Percentiles rank a stretch among this genome's conserved stretches.
phyloP scores from a whole-genome alignment of 257 asterid genomes.

The Gentiana dahurica region DNA sequence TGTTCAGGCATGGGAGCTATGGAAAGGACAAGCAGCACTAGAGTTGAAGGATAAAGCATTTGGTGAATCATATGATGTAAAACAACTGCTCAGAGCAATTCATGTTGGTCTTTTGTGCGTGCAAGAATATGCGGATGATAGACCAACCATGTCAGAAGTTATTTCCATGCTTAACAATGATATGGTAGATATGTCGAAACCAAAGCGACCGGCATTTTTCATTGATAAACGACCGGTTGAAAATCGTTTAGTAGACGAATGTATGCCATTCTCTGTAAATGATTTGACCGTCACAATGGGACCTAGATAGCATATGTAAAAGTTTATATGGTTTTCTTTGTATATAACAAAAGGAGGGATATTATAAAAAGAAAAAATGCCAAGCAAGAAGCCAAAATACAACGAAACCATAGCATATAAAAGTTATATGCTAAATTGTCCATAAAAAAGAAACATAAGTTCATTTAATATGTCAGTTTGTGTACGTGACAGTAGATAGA shows the following conservation, averaged over 20 bases:
- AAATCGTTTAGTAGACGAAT: constrained; percentile 3
- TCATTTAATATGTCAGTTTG: too few relatives aligned
- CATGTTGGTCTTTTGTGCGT: constrained; percentile 46
- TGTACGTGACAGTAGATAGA: too few relatives aligned
- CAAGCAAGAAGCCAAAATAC: too few relatives aligned
- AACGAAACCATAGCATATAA: too few relatives aligned
- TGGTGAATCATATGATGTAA: constrained; percentile 17
- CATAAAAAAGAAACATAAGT: too few relatives aligned
- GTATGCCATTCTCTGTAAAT: constrained; percentile 5
- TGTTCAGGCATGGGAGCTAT: constrained; percentile 51
- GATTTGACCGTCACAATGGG: constrained; percentile 9
- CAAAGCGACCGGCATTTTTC: constrained; percentile 35
- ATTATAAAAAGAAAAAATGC: too few relatives aligned
- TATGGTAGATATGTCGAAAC: constrained; percentile 16
- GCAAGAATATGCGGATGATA: constrained; percentile 33
- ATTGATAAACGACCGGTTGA: constrained; percentile 17
- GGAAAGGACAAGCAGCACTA: constrained; percentile 25
- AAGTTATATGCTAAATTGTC: too few relatives aligned
- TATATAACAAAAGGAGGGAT: too few relatives aligned
- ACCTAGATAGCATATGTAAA: constrained; percentile 6
- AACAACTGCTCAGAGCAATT: constrained; percentile 29
- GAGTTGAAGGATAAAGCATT: constrained; percentile 37
- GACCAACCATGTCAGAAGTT: constrained; percentile 42
- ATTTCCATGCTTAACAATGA: constrained; percentile 37
- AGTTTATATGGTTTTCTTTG: too few relatives aligned